A percentile compares a stretch with the other conserved stretches of the same genome.
These are phyloP conservation scores for Litsea cubeba DNA, from an alignment of 164 flowering plant genomes.

Conservation along the genomic window DNA sequence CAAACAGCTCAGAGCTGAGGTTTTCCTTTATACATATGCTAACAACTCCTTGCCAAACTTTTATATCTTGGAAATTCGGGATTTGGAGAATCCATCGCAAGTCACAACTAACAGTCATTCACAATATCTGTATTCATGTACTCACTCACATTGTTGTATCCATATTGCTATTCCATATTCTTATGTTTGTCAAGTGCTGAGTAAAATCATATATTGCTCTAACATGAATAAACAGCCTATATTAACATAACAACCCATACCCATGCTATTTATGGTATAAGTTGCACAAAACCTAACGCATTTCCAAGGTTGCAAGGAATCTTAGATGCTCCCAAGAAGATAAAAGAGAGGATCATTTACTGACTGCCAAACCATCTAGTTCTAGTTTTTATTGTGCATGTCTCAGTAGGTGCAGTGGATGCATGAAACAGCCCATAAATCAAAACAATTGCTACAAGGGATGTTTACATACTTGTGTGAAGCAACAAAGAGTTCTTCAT, in stretches of 20 bases:
- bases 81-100: too few relatives aligned
- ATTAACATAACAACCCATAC: not conserved
- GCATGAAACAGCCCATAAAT: not conserved
- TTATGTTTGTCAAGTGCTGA: not conserved
- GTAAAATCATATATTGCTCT: not conserved
- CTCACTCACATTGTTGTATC: too few relatives aligned
- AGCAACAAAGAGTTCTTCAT: slow-evolving; percentile 96
- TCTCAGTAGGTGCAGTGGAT: too few relatives aligned
- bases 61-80: too few relatives aligned
- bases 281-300: not conserved
- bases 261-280: not conserved
- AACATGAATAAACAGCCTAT: not conserved
- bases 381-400: too few relatives aligned
- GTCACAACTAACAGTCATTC: too few relatives aligned
- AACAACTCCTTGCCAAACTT: too few relatives aligned
- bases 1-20: too few relatives aligned
- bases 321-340: not conserved
- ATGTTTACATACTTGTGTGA: slow-evolving; percentile 75
- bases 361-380: too few relatives aligned
- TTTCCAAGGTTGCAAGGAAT: not conserved
- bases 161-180: too few relatives aligned
- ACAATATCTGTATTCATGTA: too few relatives aligned
- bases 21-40: too few relatives aligned
- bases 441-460: not conserved
- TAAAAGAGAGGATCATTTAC: not conserved